These are phyloP conservation scores for Talaromyces sp. DNA, from an alignment of 2,329 filamentous ascomycete species.

Conservation along the genomic window DNA sequence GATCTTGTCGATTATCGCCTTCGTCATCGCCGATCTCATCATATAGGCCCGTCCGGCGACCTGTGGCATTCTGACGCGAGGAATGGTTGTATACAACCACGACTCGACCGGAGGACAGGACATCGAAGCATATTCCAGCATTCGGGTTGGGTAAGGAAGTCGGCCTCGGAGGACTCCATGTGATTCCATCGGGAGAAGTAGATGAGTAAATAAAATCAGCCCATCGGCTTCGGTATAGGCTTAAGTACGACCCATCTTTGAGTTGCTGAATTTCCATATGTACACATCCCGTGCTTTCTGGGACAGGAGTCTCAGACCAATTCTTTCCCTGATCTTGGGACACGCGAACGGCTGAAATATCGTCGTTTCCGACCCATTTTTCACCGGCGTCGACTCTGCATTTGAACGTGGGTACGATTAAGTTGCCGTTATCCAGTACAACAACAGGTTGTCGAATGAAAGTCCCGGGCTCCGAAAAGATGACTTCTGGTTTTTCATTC, in stretches of 20 bases:
- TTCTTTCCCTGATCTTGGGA: conserved; percentile 39
- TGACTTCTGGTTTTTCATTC: conserved; percentile 29
- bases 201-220: conserved; percentile 45
- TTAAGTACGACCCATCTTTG: conserved; percentile 31
- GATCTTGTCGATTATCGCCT: conserved; percentile 40
- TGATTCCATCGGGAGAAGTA: conserved; percentile 38
- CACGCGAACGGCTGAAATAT: conserved; percentile 41
- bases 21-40: conserved; percentile 44
- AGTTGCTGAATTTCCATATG: conserved; percentile 45
- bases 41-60: conserved; percentile 42
- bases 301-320: conserved; percentile 41
- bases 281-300: conserved; percentile 39
- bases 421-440: conserved; percentile 37
- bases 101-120: conserved; percentile 35
- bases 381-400: conserved; percentile 41
- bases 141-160: conserved; percentile 46
- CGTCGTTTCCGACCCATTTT: conserved; percentile 47
- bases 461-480: conserved; percentile 37
- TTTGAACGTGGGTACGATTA: conserved; percentile 46
- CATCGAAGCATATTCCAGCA: conserved; percentile 42
- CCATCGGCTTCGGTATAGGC: conserved; percentile 46
- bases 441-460: conserved; percentile 45
- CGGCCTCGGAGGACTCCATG: conserved; percentile 37
- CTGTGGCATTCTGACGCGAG: conserved; percentile 29
- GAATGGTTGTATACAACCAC: conserved; percentile 45